These are phyloP conservation scores for Diversispora epigaea DNA, from an alignment of 192 early-diverging fungal genomes.

Conservation along the genomic window DNA sequence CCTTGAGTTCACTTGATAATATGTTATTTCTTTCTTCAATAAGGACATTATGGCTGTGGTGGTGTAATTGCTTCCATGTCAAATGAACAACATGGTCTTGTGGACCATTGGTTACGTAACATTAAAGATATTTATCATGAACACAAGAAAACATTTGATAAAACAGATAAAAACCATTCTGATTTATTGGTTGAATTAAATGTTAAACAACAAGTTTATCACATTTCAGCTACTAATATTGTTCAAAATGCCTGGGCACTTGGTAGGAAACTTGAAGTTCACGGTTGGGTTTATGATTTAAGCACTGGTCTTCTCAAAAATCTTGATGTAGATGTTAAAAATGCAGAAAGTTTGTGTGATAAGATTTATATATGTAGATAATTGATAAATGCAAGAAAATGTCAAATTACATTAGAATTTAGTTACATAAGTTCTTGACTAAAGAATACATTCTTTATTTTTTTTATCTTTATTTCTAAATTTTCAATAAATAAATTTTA, in stretches of 20 bases:
- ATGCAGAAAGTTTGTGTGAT: conserved; percentile 23
- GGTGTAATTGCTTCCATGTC: conserved; percentile 65
- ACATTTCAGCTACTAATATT: conserved; percentile 70
- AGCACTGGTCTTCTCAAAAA: conserved; percentile 49
- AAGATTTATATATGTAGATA: neutral
- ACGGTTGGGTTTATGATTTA: conserved; percentile 75
- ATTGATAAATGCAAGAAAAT: neutral
- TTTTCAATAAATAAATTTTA: no score
- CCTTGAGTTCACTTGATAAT: neutral
- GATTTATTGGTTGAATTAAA: conserved; percentile 74
- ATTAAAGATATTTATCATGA: conserved; percentile 81
- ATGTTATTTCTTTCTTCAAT: neutral
- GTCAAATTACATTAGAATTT: no score
- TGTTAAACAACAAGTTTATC: conserved; percentile 67
- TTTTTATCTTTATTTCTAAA: no score
- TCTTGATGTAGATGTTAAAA: conserved; percentile 36
- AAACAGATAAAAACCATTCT: conserved; percentile 47
- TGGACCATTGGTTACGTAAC: conserved; percentile 88
- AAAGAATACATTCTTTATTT: no score
- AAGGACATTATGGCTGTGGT: conserved; percentile 71
- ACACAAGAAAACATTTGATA: conserved; percentile 50
- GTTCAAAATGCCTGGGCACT: conserved; percentile 81
- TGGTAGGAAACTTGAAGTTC: conserved; percentile 68
- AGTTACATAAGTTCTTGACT: no score
- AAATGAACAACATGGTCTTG: conserved; percentile 65